A percentile compares a stretch with the other conserved stretches of the same genome.
Evolutionary conservation across 2,329 filamentous ascomycete species (phyloP).

Genomic region (Aspergillus oerlinghausenensis): DNA sequence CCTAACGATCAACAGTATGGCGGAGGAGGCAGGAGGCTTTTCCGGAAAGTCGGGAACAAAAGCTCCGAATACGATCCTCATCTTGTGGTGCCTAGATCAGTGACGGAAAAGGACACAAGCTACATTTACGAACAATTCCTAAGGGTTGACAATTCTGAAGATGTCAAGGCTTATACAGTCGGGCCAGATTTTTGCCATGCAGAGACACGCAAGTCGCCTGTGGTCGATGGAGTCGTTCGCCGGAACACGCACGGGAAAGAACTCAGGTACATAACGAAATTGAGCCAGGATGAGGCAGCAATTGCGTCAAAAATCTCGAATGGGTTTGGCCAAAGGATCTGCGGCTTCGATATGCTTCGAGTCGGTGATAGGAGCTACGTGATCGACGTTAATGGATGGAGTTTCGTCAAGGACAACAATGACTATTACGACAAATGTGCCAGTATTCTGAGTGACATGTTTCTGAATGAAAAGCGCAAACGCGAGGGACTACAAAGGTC

Average conservation of each 20-base stretch:
- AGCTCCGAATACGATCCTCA: constrained; percentile 88
- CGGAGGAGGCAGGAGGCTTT: constrained; percentile 84
- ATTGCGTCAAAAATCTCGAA: constrained; percentile 87
- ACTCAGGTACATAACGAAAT: constrained; percentile 84
- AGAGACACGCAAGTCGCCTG: constrained; percentile 93
- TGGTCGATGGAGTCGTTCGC: constrained; percentile 91
- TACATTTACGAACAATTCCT: constrained; percentile 98
- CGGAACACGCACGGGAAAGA: constrained; percentile 98
- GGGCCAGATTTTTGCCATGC: constrained; percentile 91
- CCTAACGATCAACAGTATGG: constrained; percentile 68
- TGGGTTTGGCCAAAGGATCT: constrained; percentile 90
- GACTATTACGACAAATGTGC: constrained; percentile 95
- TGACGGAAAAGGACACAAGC: constrained; percentile 74
- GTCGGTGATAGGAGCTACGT: constrained; percentile 89
- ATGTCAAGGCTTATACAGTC: constrained; percentile 98
- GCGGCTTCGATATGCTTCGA: constrained; percentile 89
- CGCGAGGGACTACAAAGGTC: constrained; percentile 30
- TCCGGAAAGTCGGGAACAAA: constrained; percentile 98
- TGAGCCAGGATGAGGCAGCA: constrained; percentile 73
- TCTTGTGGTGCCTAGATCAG: constrained; percentile 70
- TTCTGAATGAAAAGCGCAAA: constrained; percentile 67
- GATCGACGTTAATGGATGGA: constrained; percentile 99
- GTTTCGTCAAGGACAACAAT: constrained; percentile 98
- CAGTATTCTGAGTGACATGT: constrained; percentile 80
- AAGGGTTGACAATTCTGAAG: constrained; percentile 92